These are phyloP conservation scores for Linnemannia hyalina DNA, from an alignment of 192 early-diverging fungal species.

Conservation along the genomic window DNA sequence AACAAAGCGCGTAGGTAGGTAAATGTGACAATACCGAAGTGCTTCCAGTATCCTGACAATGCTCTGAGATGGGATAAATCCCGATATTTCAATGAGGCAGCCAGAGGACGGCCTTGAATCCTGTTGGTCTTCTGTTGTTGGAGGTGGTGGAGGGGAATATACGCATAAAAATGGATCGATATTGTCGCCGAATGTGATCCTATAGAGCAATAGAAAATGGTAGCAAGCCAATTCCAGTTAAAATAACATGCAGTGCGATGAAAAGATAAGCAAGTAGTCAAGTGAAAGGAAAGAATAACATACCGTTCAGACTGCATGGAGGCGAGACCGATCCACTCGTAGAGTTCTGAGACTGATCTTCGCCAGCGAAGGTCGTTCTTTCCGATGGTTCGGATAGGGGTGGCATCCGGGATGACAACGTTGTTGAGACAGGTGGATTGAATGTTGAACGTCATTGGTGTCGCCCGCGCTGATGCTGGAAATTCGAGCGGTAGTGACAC, in stretches of 20 bases:
- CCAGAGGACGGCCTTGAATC: constrained; percentile 10
- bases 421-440: constrained; percentile 10
- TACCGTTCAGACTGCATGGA: constrained; percentile 55
- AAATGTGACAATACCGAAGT: constrained; percentile 21
- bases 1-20: not conserved
- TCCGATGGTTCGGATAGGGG: constrained; percentile 40
- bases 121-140: constrained; percentile 1
- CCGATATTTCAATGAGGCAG: constrained; percentile 48
- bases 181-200: constrained; percentile 44
- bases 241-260: not conserved
- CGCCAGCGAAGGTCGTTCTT: constrained; percentile 50
- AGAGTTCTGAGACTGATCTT: constrained; percentile 41
- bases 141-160: constrained; percentile 45
- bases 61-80: constrained; percentile 48
- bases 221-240: not conserved
- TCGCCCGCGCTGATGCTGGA: constrained; percentile 21
- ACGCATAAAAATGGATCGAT: constrained; percentile 58
- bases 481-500: constrained; percentile 48
- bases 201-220: constrained; percentile 1
- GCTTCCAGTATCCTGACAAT: constrained; percentile 41
- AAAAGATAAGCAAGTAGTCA: not conserved
- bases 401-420: constrained; percentile 53
- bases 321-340: constrained; percentile 62
- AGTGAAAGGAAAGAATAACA: not conserved
- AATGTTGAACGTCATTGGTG: constrained; percentile 23